Base-by-base conservation (phyloP, 176 grass and related monocot genomes). In the Eragrostis nindensis region DNA sequence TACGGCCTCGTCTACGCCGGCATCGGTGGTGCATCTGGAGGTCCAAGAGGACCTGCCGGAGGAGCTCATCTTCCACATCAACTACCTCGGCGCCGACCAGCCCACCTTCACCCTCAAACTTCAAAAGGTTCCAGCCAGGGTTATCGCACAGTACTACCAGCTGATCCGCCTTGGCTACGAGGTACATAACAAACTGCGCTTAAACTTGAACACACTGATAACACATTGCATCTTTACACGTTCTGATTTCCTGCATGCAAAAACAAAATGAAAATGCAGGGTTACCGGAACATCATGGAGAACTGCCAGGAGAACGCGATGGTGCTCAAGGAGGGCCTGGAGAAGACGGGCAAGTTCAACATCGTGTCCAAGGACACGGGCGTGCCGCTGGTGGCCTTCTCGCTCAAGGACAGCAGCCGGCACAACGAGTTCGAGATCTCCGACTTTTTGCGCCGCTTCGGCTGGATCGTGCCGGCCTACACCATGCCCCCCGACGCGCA, bases 61-160 rank as follows among this genome's bases (percentile, higher is more conserved):
- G n/a, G 94, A 97, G 61, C 94, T 94, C 81, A 94, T 97, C 89
- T 97, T 97, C 84, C 94, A 97, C 84, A 97, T 94, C 87, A 97
- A 97, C 71, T 97, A 97, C 81, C 94, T 97, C 5, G 94, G 94
- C 70, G 74, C 94, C n/a, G 94, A 97, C 73, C 94, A 97, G 80
- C 94, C 94, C 53, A 97, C 94, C 26, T 97, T 97, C 86, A 97
- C 94, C 48, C 86, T 97, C 68, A n/a, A 97, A 97, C 84, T 97
- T 97, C 94, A 74, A 97, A 97, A 79, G 94, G 93, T 70, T 97
- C 94, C 6, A 97, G 94, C 86, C 94, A 97, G 76, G n/a, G 80
- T 97, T 15, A 97, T 97, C 50, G 94, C 94, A 29, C 94, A 97
- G 53, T 97, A 97, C 42, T 97, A 97, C 65, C 94, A 97, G 69